Conservation (phyloP, 768 basidiomycete species). For the Cantharellus cinnabarinus region DNA sequence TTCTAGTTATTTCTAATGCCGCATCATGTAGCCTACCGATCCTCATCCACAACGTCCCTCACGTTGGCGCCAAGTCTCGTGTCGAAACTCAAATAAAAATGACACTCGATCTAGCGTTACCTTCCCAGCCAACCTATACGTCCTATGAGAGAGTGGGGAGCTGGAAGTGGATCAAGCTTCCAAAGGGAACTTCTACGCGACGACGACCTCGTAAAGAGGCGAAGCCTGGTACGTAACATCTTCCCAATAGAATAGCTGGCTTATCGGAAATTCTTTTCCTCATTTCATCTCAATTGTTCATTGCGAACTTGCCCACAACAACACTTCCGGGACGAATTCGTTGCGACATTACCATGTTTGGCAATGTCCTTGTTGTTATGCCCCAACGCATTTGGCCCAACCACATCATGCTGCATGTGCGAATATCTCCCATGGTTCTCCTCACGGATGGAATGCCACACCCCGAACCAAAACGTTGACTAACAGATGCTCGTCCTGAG, state of each 20-base stretch:
- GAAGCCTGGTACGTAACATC: constrained; percentile 39
- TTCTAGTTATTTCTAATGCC: constrained; percentile 1
- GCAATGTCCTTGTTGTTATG: too few species aligned
- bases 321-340: too few species aligned
- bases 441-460: not conserved
- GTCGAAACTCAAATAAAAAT: constrained; percentile 92
- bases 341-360: too few species aligned
- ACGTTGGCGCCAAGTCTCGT: constrained; percentile 67
- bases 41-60: constrained; percentile 65
- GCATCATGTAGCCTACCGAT: constrained; percentile 40
- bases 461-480: not conserved
- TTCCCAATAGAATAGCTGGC: constrained; percentile 3
- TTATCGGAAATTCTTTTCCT: constrained; percentile 10
- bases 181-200: constrained; percentile 68
- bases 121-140: constrained; percentile 18
- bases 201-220: constrained; percentile 65
- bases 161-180: constrained; percentile 75
- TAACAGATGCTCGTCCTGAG: constrained; percentile 39
- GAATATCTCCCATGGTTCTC: too few species aligned
- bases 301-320: too few species aligned
- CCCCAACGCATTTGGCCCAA: too few species aligned
- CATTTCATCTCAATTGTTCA: not conserved
- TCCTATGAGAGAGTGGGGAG: constrained; percentile 62
- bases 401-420: too few species aligned
- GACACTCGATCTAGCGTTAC: constrained; percentile 41